A percentile compares a stretch with the other conserved stretches of the same genome.
phyloP scores from a whole-genome alignment of 2,329 filamentous ascomycete genomes.

The Ploettnerulaceae sp. region DNA sequence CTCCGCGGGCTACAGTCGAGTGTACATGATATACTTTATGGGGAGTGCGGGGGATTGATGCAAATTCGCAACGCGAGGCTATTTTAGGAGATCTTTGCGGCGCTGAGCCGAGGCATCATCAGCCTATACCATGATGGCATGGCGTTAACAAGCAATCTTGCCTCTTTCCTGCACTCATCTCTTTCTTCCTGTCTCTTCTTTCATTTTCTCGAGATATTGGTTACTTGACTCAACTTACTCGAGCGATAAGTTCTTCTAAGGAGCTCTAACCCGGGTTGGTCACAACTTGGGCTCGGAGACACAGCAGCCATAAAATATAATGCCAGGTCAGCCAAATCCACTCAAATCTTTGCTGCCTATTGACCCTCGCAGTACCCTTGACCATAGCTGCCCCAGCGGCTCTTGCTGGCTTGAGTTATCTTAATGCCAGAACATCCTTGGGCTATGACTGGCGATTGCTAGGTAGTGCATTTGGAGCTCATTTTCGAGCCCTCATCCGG shows the following conservation, averaged over 20 bases:
- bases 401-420: constrained; percentile 65
- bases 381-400: constrained; percentile 55
- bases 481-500: constrained; percentile 41
- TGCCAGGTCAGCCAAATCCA: constrained; percentile 24
- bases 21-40: too few species aligned
- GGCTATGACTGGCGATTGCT: constrained; percentile 62
- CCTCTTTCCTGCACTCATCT: background rate
- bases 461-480: constrained; percentile 45
- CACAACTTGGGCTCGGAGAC: too few species aligned
- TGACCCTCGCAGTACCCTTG: constrained; percentile 41
- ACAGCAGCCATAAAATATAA: constrained; percentile 10
- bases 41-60: too few species aligned
- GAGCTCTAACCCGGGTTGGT: too few species aligned
- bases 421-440: constrained; percentile 66
- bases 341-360: background rate
- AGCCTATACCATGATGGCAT: background rate
- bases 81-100: background rate
- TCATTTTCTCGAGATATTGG: too few species aligned
- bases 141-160: background rate
- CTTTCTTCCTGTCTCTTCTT: background rate
- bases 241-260: too few species aligned
- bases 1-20: too few species aligned
- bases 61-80: too few species aligned
- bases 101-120: background rate
- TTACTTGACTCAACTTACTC: too few species aligned